phyloP scores from a whole-genome alignment of 2,329 filamentous ascomycete species.

The Emericellopsis cladophorae region DNA sequence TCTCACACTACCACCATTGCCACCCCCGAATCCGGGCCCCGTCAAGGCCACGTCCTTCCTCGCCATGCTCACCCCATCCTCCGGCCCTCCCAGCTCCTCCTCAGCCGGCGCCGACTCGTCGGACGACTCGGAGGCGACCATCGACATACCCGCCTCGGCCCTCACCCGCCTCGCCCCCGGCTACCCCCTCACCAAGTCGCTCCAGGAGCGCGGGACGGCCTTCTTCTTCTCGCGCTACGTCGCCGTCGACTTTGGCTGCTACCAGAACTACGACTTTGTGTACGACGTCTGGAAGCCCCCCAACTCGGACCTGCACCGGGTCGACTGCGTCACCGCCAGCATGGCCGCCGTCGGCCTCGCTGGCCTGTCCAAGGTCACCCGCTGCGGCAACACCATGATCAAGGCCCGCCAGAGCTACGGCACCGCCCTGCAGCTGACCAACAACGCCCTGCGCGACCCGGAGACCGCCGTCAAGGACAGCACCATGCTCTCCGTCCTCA shows the following conservation, averaged over 20 bases:
- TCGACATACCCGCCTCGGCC: background rate
- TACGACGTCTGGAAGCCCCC: conserved; percentile 38
- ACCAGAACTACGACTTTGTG: conserved; percentile 39
- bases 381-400: conserved; percentile 26
- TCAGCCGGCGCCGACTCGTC: conserved; percentile 5
- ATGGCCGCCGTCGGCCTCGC: conserved; percentile 43
- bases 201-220: conserved; percentile 29
- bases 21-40: background rate
- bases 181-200: conserved; percentile 9
- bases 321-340: conserved; percentile 34
- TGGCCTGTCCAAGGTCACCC: conserved; percentile 32
- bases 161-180: conserved; percentile 1
- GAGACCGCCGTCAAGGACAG: conserved; percentile 29
- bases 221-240: conserved; percentile 41
- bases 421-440: conserved; percentile 35
- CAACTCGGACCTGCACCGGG: background rate
- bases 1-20: background rate
- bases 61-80: conserved; percentile 10
- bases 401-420: conserved; percentile 37
- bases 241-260: conserved; percentile 28
- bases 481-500: conserved; percentile 39
- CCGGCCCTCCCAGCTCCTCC: conserved; percentile 7
- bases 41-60: conserved; percentile 8
- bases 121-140: conserved; percentile 2
- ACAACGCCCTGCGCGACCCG: conserved; percentile 32